These are phyloP conservation scores for Scutellaria baicalensis DNA, from an alignment of 257 asterid species.

Conservation along the genomic window DNA sequence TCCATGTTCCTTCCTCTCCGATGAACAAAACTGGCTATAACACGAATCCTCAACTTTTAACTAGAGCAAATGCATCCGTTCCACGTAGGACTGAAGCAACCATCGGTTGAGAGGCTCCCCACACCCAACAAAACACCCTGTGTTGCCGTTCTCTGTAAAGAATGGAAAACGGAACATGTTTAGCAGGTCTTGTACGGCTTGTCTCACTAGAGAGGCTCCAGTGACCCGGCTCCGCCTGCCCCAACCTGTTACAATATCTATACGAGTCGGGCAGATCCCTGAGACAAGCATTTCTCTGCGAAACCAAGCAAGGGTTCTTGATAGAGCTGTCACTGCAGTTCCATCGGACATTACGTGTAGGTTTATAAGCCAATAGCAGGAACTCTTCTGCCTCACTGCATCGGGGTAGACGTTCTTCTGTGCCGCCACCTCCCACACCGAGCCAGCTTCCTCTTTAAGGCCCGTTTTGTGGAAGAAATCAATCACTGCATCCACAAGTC, in stretches of 20 bases:
- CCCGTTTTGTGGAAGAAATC: constrained; percentile 91
- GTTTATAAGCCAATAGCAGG: constrained; percentile 85
- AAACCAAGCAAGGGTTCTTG: constrained; percentile 88
- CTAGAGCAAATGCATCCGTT: constrained; percentile 93
- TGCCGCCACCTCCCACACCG: constrained; percentile 94
- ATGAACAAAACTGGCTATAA: constrained; percentile 23
- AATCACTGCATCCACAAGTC: constrained; percentile 79
- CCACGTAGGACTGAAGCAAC: constrained; percentile 77
- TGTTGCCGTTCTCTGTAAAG: constrained; percentile 58
- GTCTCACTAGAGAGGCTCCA: constrained; percentile 76
- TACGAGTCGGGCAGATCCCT: constrained; percentile 57
- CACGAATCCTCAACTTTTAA: not conserved
- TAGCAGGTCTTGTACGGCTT: constrained; percentile 70
- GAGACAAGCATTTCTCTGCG: constrained; percentile 66
- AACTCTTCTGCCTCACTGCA: constrained; percentile 70
- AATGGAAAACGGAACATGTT: constrained; percentile 65
- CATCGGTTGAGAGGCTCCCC: constrained; percentile 83
- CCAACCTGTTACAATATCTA: constrained; percentile 96
- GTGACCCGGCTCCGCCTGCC: constrained; percentile 92
- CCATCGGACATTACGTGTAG: constrained; percentile 96
- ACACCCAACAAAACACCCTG: constrained; percentile 89
- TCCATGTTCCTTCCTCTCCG: constrained; percentile 16
- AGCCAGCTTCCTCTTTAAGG: constrained; percentile 91
- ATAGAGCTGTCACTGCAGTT: constrained; percentile 86
- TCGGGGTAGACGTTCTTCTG: constrained; percentile 81